Base-by-base conservation (phyloP, 352 stramenopile species). In the Pythium scleroteichum region DNA sequence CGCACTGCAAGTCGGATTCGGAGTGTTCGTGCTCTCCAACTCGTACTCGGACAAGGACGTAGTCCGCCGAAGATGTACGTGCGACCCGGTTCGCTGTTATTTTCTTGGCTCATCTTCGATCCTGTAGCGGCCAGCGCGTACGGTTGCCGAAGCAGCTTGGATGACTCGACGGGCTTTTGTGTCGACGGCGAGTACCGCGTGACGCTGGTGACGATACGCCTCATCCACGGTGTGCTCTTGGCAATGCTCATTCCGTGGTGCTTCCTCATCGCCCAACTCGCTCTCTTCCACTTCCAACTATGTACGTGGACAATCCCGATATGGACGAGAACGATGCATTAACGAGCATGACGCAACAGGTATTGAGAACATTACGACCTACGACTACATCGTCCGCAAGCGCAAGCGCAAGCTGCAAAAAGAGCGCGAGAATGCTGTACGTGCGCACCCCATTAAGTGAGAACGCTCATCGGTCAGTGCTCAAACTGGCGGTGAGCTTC, bases 341-440 rank as follows among this genome's bases (percentile, higher is more conserved):
- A 19, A 26, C 38, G 23, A 35, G 48, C 60, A 22, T 56, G 16
- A 46, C 16, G 54, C 17, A 39, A 2, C 48, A 95, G 85, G 79
- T 38, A 78, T 87, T 53, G 82, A 94, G 26, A 78, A 90, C 54
- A 84, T 90, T 47, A 95, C 86, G 13, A 95, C 86, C 0, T 95
- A 95, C 59, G 86, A 95, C 64, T 95, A 91, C 69, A 95, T 95
- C 69, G 85, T 95, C 22, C 84, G 72, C 22, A 80, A 93, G 53
- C 82, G 84, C 53, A 93, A 91, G 69, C 81, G 75, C 53, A 82
- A 87, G 61, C 79, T 83, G 59, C 75, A 77, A 17, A 82, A 76
- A 49, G 66, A 88, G 26, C 76, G 79, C 33, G 71, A 86, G 48
- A 82, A 80, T 52, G 63, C 32, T 52, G 82, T 92, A 89, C 80